Conservation (phyloP, 2,329 filamentous ascomycete species). For the Colletotrichum sp. region DNA sequence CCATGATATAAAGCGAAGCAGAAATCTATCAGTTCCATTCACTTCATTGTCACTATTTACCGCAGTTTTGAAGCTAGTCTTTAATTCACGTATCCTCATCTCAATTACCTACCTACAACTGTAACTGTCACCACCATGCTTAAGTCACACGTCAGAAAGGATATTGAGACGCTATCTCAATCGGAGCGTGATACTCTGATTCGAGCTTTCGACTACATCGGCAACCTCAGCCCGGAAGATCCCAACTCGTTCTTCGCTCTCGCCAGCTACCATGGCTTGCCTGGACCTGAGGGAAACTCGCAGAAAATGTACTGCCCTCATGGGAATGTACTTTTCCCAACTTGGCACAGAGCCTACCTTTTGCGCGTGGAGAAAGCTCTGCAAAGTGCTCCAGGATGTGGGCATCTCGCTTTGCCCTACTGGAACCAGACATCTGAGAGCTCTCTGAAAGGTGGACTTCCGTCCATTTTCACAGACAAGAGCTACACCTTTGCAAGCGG, state of each 20-base stretch:
- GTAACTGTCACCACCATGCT: not conserved
- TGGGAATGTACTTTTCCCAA: conserved; percentile 30
- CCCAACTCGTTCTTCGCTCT: conserved; percentile 29
- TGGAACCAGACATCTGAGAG: conserved; percentile 22
- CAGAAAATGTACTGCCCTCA: conserved; percentile 32
- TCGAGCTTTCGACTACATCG: not conserved
- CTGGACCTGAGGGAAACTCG: conserved; percentile 12
- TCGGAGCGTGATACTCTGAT: not conserved
- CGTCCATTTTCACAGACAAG: not conserved
- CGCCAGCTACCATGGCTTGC: conserved; percentile 28
- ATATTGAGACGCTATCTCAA: not conserved
- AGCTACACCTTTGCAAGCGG: not conserved
- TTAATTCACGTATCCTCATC: not conserved
- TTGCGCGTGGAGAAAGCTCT: conserved; percentile 27
- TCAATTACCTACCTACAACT: not conserved
- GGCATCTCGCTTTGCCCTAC: conserved; percentile 21
- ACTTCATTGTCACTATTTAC: not conserved
- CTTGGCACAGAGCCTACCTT: conserved; percentile 34
- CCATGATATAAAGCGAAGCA: not conserved
- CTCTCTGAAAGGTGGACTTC: not conserved
- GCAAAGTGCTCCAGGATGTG: conserved; percentile 11
- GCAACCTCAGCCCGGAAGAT: not conserved
- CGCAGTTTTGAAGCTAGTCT: rapidly evolving
- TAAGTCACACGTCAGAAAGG: not conserved
- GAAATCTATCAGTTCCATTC: not conserved